Base-by-base conservation (phyloP, 1,284 basidiomycete species). In the Peniophora sp. region DNA sequence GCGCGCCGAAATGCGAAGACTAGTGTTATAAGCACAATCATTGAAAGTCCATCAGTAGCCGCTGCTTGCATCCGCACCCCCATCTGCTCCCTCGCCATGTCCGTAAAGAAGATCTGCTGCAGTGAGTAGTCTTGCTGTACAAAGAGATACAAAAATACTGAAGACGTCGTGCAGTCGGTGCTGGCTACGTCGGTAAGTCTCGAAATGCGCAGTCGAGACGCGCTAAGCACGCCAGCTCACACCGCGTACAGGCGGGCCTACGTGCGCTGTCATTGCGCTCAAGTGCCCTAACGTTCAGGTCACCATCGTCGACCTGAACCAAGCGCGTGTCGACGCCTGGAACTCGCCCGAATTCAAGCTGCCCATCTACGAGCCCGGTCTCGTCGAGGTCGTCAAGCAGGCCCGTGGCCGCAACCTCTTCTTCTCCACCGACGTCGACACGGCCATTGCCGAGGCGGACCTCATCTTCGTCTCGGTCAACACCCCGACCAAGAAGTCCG, bases 401-500 rank as follows among this genome's bases (percentile, higher is more conserved):
- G 88, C 92, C 53, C 84, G 96, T 50, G 95, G 92, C 41, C 84
- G 85, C 69, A 99, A 99, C 73, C 82, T 99, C 56, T 97, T 97
- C 77, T 99, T 99, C 78, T 90, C 89, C 24, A 96, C 93, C 49
- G 87, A 98, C 59, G 90, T 99, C 60, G 94, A 98, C 72, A 85
- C 85, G 65, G 92, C 77, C 52, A 97, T 99, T 67, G 79, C 75
- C 58, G 93, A 96, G 69, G 95, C 96, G 36, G 94, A 99, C 60
- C 78, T 92, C 53, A 89, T 91, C 66, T 91, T 91, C 64, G 89
- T 92, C 63, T 87, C 83, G 54, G 89, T 95, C 63, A 98, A 98
- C 76, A 99, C 97, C 27, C 96, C 97, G 45, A 99, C 97, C 55
- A 99, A 99, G 80, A 97, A 96, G 79, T 83, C 79, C 45, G 97